These are phyloP conservation scores for Arthromyces matolae DNA, from an alignment of 768 basidiomycete species.

Conservation along the genomic window DNA sequence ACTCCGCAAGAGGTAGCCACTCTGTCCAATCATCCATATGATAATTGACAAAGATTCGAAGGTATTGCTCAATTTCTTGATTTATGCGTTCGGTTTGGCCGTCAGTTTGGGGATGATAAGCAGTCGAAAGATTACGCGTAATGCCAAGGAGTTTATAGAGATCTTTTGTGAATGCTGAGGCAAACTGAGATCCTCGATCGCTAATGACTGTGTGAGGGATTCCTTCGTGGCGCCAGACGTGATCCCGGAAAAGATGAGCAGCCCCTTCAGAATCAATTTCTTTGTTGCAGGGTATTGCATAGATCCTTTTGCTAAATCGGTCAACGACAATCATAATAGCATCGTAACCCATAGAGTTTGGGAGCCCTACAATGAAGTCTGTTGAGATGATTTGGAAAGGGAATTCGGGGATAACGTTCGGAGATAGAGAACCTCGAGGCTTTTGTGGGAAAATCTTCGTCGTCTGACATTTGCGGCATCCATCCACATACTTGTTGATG, in stretches of 20 bases:
- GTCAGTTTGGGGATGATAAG: constrained; percentile 7
- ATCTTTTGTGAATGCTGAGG: constrained; percentile 3
- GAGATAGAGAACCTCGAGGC: constrained; percentile 15
- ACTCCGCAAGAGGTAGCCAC: constrained; percentile 28
- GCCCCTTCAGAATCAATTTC: constrained; percentile 1
- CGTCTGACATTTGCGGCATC: constrained; percentile 29
- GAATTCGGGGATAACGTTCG: constrained; percentile 12
- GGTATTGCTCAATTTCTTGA: constrained; percentile 20
- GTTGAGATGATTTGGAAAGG: constrained; percentile 28
- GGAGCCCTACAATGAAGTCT: constrained; percentile 35
- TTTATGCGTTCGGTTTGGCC: constrained; percentile 7
- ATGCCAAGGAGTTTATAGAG: constrained; percentile 2
- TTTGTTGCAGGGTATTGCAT: background rate
- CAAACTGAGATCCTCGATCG: constrained; percentile 17
- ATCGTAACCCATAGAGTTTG: constrained; percentile 26
- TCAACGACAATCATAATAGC: constrained; percentile 31
- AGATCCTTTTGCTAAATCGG: background rate
- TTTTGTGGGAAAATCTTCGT: constrained; percentile 29
- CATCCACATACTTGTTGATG: constrained; percentile 19
- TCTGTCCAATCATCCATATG: constrained; percentile 29
- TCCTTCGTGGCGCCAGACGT: constrained; percentile 4
- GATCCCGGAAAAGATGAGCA: constrained; percentile 1
- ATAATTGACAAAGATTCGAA: constrained; percentile 23
- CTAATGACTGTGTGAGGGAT: constrained; percentile 8
- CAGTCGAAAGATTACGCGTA: background rate